Base-by-base conservation (phyloP, 2,329 filamentous ascomycete genomes). In the Colletotrichum sp. region DNA sequence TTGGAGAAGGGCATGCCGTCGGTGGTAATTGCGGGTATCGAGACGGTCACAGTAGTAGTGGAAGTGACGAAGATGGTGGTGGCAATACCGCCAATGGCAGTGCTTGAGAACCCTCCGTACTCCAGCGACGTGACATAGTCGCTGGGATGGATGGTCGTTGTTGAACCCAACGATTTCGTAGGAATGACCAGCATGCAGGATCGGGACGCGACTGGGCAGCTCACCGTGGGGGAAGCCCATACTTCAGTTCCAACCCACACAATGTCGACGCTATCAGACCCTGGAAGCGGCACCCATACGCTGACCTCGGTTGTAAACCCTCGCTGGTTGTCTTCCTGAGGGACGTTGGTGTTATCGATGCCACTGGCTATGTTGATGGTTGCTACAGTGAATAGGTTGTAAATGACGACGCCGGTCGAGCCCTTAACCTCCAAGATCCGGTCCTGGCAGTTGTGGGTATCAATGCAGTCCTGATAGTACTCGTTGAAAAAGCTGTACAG, bases 401-500 rank as follows among this genome's bases (percentile, higher is more conserved):
- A 79, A 5, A 81, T 71, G 78, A 78, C 79, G 11, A 81, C 28
- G 39, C 80, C 77, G 6, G 61, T 77, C 19, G 72, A 79, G 65
- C 79, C 66, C 59, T 80, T 72, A 0, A 73, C 65, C 7, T 81
- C 67, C 16, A 81, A 68, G 32, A 74, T 25, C 36, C 71, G 77
- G 7, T 74, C 36, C 22, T 83, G 82, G 57, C 82, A 83, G 60
- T 78, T 52, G 22, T 80, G 63, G 0, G 65, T 68, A n/a, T n/a
- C 11, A 34, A 63, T 36, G 68, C 81, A 83, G 6, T 48, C 72
- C 61, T 83, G 80, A n/a, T 77, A 65, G 64, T 83, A 82, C 30
- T 70, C 32, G 4, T 74, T 60, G 72, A 81, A 83, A 76, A 78
- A 83, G 0, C 79, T 80, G 74, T 83, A 83, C 16, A 83, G 59